Conservation (phyloP, 1,139 yeast species). For the Zygosaccharomyces sapae region DNA sequence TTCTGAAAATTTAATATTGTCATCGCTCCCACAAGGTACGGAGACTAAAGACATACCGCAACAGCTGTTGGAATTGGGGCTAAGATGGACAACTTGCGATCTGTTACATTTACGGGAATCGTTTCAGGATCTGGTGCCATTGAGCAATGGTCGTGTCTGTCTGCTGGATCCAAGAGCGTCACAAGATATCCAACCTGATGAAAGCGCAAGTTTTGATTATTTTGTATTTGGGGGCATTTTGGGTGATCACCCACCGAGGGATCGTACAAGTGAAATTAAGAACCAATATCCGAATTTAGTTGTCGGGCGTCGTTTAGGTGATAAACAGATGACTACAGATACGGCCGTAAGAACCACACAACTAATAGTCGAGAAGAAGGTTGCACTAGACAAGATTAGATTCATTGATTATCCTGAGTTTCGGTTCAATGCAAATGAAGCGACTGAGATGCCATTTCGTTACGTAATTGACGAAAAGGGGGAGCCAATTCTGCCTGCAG, state of each 20-base stretch:
- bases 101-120: slow-evolving; percentile 46
- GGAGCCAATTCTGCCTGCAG: slow-evolving; percentile 81
- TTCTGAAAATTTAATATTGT: slow-evolving; percentile 62
- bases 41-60: slow-evolving; percentile 63
- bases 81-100: slow-evolving; percentile 79
- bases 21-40: slow-evolving; percentile 68
- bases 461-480: slow-evolving; percentile 57
- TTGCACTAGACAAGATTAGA: slow-evolving; percentile 61
- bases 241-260: slow-evolving; percentile 96
- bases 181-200: slow-evolving; percentile 67
- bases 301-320: slow-evolving; percentile 80
- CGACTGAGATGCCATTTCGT: slow-evolving; percentile 97
- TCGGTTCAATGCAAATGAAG: slow-evolving; percentile 78
- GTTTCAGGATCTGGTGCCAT: slow-evolving; percentile 28
- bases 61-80: slow-evolving; percentile 54
- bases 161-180: slow-evolving; percentile 84
- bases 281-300: slow-evolving; percentile 60
- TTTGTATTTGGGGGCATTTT: slow-evolving; percentile 94
- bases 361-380: slow-evolving; percentile 56
- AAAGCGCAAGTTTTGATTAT: slow-evolving; percentile 63
- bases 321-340: slow-evolving; percentile 93
- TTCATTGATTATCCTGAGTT: slow-evolving; percentile 94
- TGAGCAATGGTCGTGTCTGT: slow-evolving; percentile 55
- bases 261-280: slow-evolving; percentile 86
- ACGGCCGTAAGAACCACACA: slow-evolving; percentile 93